phyloP scores from a whole-genome alignment of 1,139 yeast genomes.

The Geotrichum klebahnii region DNA sequence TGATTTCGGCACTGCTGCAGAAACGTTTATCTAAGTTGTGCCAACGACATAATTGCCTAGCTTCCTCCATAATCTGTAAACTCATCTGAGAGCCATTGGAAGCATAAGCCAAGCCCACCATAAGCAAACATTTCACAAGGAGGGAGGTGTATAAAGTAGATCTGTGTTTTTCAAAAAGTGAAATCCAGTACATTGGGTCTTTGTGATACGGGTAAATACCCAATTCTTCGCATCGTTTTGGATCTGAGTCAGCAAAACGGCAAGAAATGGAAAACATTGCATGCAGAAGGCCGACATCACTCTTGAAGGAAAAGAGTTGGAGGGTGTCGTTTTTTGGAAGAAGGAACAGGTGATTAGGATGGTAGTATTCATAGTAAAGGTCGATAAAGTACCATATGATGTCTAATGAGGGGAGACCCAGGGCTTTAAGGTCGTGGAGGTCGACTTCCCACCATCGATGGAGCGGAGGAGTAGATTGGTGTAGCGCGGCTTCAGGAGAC shows the following conservation, averaged over 20 bases:
- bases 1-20: slow-evolving; percentile 20
- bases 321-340: slow-evolving; percentile 43
- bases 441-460: slow-evolving; percentile 22
- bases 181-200: slow-evolving; percentile 31
- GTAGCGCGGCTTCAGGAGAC: neutral
- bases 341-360: slow-evolving; percentile 46
- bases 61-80: slow-evolving; percentile 6
- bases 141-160: slow-evolving; percentile 20
- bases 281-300: slow-evolving; percentile 46
- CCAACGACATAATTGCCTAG: slow-evolving; percentile 9
- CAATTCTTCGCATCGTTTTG: slow-evolving; percentile 11
- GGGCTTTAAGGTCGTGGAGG: slow-evolving; percentile 30
- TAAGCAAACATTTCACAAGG: slow-evolving; percentile 24
- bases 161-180: slow-evolving; percentile 26
- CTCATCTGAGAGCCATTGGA: slow-evolving; percentile 16
- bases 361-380: slow-evolving; percentile 48
- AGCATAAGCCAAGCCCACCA: slow-evolving; percentile 22
- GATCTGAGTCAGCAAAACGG: slow-evolving; percentile 31
- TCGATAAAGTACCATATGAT: slow-evolving; percentile 44
- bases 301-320: slow-evolving; percentile 39
- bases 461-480: slow-evolving; percentile 19
- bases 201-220: slow-evolving; percentile 23
- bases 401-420: slow-evolving; percentile 47
- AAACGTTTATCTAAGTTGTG: slow-evolving; percentile 22
- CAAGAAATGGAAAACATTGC: slow-evolving; percentile 48